Conservation (phyloP, 225 moss, liverwort and hornwort species). For the Bryum argenteum region DNA sequence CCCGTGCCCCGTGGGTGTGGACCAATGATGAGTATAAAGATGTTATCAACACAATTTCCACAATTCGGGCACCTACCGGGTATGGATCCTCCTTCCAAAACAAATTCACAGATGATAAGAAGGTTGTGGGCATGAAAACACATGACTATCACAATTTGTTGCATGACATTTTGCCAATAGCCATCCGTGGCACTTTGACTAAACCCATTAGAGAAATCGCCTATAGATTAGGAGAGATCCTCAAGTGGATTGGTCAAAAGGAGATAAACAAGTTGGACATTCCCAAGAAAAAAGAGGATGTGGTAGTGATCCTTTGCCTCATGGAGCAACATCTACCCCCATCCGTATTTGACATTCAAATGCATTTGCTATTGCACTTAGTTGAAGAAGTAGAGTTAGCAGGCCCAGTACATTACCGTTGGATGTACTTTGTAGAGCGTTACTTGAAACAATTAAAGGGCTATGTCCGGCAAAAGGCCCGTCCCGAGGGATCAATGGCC, state of each 20-base stretch:
- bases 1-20: not conserved
- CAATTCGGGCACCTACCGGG: not conserved
- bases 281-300: no score
- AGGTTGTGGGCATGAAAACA: no score
- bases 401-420: not conserved
- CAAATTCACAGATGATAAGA: no score
- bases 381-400: not conserved
- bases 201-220: conserved; percentile 1
- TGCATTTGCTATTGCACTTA: not conserved
- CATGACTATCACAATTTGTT: not conserved
- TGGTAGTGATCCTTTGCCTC: not conserved
- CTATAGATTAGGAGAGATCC: not conserved
- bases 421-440: not conserved
- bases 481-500: not conserved
- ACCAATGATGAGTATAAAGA: not conserved
- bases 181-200: not conserved
- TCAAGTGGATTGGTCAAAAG: not conserved
- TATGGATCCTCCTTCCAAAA: not conserved
- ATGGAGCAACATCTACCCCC: not conserved
- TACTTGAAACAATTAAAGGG: not conserved
- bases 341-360: not conserved
- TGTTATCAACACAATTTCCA: not conserved
- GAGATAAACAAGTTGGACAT: not conserved
- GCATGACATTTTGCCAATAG: conserved; percentile 1
- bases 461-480: not conserved